Conservation (phyloP, 768 basidiomycete species). For the Ramaria sp. region DNA sequence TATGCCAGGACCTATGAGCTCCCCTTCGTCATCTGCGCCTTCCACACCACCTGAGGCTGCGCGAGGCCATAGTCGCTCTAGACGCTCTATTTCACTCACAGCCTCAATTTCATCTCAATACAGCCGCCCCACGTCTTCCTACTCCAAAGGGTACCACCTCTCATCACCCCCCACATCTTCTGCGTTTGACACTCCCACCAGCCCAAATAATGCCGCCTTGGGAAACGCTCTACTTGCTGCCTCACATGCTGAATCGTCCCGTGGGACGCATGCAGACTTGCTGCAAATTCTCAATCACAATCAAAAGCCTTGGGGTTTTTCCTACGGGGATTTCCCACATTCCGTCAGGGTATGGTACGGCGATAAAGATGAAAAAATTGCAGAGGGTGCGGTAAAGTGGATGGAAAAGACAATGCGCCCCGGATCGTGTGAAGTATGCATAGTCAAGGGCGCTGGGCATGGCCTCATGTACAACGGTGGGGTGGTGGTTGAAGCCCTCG, state of each 20-base stretch:
- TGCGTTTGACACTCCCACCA: slow-evolving; percentile 17
- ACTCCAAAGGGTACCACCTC: not conserved
- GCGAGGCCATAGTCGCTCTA: slow-evolving; percentile 38
- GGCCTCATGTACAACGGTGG: slow-evolving; percentile 86
- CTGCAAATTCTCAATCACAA: slow-evolving; percentile 88
- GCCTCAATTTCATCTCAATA: slow-evolving; percentile 20
- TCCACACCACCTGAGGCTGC: slow-evolving; percentile 19
- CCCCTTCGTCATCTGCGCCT: slow-evolving; percentile 18
- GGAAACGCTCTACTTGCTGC: slow-evolving; percentile 88
- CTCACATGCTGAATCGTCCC: slow-evolving; percentile 88
- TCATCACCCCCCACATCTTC: slow-evolving; percentile 3
- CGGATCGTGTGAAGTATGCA: slow-evolving; percentile 63
- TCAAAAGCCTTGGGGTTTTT: slow-evolving; percentile 83
- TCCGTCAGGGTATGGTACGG: slow-evolving; percentile 86
- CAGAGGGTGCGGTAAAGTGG: slow-evolving; percentile 84
- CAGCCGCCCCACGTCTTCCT: not conserved
- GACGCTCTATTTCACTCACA: slow-evolving; percentile 60
- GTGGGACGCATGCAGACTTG: slow-evolving; percentile 85
- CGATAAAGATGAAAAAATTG: slow-evolving; percentile 87
- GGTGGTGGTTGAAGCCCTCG: slow-evolving; percentile 79
- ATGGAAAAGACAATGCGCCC: slow-evolving; percentile 79
- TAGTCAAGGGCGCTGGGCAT: slow-evolving; percentile 85
- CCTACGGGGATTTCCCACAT: slow-evolving; percentile 69
- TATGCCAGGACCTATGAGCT: not conserved
- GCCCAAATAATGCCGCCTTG: slow-evolving; percentile 55